Evolutionary conservation across 345 rosid species (phyloP).

Genomic region (Raphanus raphanistrum): DNA sequence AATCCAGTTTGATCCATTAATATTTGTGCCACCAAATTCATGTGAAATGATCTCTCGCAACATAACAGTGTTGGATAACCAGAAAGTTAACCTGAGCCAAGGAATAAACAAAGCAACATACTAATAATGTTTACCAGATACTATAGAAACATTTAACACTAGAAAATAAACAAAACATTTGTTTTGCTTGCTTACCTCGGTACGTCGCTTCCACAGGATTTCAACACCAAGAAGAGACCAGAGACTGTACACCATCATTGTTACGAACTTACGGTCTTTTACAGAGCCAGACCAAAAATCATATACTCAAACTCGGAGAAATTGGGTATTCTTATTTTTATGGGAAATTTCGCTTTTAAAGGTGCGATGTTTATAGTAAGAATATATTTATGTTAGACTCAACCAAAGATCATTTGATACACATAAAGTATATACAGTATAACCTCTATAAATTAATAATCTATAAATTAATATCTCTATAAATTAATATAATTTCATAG

Average conservation of each 20-base stretch:
- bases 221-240: conserved; percentile 52
- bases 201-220: conserved; percentile 84
- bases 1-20: conserved; percentile 43
- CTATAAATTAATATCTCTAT: no score
- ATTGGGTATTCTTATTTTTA: neutral
- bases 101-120: conserved; percentile 24
- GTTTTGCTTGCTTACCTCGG: conserved; percentile 53
- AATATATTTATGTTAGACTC: neutral
- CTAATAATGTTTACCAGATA: neutral
- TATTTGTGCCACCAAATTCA: conserved; percentile 43
- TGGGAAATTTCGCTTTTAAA: no score
- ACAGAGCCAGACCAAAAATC: no score
- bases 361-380: neutral
- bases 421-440: no score
- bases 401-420: neutral
- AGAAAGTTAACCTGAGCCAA: conserved; percentile 71
- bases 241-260: no score
- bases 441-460: no score
- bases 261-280: no score
- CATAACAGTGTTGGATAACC: conserved; percentile 88
- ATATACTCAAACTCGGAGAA: neutral
- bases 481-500: no score
- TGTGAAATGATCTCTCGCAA: conserved; percentile 76
- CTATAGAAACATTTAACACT: neutral
- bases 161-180: neutral